A percentile compares a stretch with the other conserved stretches of the same genome.
Evolutionary conservation across 148 eudicot species (phyloP).

Genomic region (Chenopodium formosanum): DNA sequence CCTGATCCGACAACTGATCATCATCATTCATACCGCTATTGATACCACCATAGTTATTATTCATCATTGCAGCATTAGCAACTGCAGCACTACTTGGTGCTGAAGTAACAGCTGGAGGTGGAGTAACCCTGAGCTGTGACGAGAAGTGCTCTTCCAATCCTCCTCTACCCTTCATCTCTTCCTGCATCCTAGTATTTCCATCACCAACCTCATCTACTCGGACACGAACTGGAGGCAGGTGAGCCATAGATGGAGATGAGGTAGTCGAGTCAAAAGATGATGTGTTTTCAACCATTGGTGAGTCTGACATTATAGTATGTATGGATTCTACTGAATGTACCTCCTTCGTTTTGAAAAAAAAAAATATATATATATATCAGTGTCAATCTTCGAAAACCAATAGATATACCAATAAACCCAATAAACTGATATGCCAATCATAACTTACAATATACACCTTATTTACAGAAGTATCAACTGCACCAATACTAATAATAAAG

Average conservation of each 20-base stretch:
- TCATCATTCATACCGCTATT: constrained; percentile 37
- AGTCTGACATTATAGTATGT: constrained; percentile 41
- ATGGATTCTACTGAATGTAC: constrained; percentile 21
- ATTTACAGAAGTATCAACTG: too few species aligned
- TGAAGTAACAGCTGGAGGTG: constrained; percentile 27
- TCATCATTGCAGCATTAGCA: constrained; percentile 17
- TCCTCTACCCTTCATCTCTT: constrained; percentile 39
- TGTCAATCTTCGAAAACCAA: too few species aligned
- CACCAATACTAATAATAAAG: too few species aligned
- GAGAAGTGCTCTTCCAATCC: constrained; percentile 47
- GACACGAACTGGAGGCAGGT: constrained; percentile 59
- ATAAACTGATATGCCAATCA: too few species aligned
- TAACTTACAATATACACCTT: too few species aligned
- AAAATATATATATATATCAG: too few species aligned
- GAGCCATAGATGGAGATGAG: constrained; percentile 65
- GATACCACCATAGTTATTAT: neutral
- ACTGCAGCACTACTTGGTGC: constrained; percentile 21
- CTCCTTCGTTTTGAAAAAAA: constrained; percentile 10
- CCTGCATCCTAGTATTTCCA: constrained; percentile 15
- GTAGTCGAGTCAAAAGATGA: constrained; percentile 67
- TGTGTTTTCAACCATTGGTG: constrained; percentile 47
- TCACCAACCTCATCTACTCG: constrained; percentile 34
- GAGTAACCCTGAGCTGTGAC: constrained; percentile 37
- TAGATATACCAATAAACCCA: too few species aligned
- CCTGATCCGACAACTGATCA: constrained; percentile 51